Conservation (phyloP, 202 grass and related monocot species). For the Saccharum hybrid region DNA sequence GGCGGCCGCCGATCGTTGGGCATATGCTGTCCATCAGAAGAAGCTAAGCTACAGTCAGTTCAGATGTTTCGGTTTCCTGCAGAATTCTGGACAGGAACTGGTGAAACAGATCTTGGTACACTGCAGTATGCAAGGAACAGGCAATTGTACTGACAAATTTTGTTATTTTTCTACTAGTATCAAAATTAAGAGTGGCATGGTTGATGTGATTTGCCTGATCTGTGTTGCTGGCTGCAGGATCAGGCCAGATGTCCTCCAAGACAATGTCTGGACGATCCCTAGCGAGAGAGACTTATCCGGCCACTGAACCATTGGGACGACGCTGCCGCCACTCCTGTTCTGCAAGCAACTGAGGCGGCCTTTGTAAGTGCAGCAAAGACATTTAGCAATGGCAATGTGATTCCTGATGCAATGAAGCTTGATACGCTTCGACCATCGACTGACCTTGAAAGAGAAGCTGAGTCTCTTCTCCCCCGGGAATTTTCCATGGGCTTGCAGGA, state of each 20-base stretch:
- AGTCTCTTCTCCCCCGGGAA: constrained; percentile 68
- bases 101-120: background rate
- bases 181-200: background rate
- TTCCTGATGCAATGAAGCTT: background rate
- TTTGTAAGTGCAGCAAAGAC: constrained; percentile 1
- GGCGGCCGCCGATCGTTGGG: constrained; percentile 62
- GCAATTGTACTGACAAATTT: background rate
- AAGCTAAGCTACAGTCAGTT: background rate
- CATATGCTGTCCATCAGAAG: constrained; percentile 47
- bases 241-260: constrained; percentile 64
- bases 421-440: background rate
- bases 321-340: constrained; percentile 57
- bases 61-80: background rate
- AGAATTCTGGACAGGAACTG: background rate
- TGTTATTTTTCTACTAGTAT: background rate
- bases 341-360: constrained; percentile 45
- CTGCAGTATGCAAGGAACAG: background rate
- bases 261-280: constrained; percentile 50
- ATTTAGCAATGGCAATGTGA: background rate
- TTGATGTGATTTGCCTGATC: constrained; percentile 47
- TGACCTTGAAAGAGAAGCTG: constrained; percentile 76
- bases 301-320: constrained; percentile 63
- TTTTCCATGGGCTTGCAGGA: constrained; percentile 64
- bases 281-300: constrained; percentile 63
- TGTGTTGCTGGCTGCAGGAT: constrained; percentile 60